These are phyloP conservation scores for Lepidium africanum DNA, from an alignment of 345 rosid genomes.

Conservation along the genomic window DNA sequence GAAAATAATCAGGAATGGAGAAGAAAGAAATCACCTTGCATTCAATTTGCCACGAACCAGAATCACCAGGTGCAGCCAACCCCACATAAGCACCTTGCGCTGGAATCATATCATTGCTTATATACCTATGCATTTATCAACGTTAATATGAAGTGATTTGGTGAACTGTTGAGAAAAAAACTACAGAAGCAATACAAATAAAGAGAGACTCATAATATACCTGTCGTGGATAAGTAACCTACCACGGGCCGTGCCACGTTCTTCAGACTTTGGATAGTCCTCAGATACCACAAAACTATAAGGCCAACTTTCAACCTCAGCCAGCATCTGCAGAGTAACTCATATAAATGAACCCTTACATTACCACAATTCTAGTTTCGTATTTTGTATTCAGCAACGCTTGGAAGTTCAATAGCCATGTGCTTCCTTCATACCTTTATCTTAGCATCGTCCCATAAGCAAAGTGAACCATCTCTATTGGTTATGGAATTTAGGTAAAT, in stretches of 20 bases:
- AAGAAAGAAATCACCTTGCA: constrained; percentile 46
- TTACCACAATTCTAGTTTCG: not conserved
- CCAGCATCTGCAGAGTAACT: constrained; percentile 47
- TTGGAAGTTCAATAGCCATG: not conserved
- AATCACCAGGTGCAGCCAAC: constrained; percentile 64
- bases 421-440: constrained; percentile 43
- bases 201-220: constrained; percentile 16
- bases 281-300: constrained; percentile 85
- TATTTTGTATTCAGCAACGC: not conserved
- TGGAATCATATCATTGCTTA: constrained; percentile 32
- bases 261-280: constrained; percentile 57
- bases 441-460: constrained; percentile 89
- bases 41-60: constrained; percentile 85
- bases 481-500: constrained; percentile 62
- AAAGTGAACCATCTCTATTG: constrained; percentile 39
- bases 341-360: constrained; percentile 3
- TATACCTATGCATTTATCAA: constrained; percentile 36
- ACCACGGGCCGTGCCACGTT: constrained; percentile 62
- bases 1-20: not conserved
- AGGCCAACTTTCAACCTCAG: constrained; percentile 87
- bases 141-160: not conserved
- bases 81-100: constrained; percentile 69
- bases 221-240: constrained; percentile 67
- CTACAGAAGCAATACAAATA: not conserved
- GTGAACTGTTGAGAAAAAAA: not conserved